Percentiles rank a stretch among this genome's conserved stretches.
Evolutionary conservation across 441 rosid species (phyloP).

Genomic region (Dalechampia spathulata): DNA sequence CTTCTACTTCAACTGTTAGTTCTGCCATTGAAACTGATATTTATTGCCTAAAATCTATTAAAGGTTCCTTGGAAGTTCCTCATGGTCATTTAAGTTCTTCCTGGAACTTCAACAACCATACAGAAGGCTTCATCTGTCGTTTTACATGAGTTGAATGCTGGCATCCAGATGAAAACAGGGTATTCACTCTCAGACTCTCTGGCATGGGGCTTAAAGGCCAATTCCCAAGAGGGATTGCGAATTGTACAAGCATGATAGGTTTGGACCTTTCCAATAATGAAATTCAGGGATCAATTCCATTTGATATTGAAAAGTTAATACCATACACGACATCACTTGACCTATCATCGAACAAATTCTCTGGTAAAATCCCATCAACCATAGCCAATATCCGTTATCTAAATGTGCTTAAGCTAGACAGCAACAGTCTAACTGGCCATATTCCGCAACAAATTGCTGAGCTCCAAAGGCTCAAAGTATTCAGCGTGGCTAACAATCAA

Average conservation of each 20-base stretch:
- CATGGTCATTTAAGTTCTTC: neutral
- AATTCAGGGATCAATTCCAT: slow-evolving; percentile 7
- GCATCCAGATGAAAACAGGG: neutral
- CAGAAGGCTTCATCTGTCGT: neutral
- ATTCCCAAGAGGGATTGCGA: neutral
- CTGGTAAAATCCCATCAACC: slow-evolving; percentile 5
- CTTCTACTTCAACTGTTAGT: neutral
- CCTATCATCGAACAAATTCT: neutral
- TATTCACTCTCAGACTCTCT: neutral
- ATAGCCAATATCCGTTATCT: neutral
- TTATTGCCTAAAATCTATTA: slow-evolving; percentile 3
- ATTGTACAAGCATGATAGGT: slow-evolving; percentile 4
- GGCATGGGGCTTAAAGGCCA: neutral
- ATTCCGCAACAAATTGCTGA: neutral
- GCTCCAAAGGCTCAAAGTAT: neutral
- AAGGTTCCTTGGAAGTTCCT: neutral
- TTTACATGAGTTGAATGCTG: slow-evolving; percentile 3
- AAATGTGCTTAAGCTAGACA: neutral
- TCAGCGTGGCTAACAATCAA: neutral
- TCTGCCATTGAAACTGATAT: neutral
- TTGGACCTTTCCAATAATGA: slow-evolving; percentile 4
- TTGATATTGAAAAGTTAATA: neutral
- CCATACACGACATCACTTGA: neutral
- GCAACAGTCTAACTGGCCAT: neutral
- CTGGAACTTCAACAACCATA: neutral